Evolutionary conservation across 371 early-diverging fungal genomes (phyloP).

Genomic region (Chytridium lagenaria): DNA sequence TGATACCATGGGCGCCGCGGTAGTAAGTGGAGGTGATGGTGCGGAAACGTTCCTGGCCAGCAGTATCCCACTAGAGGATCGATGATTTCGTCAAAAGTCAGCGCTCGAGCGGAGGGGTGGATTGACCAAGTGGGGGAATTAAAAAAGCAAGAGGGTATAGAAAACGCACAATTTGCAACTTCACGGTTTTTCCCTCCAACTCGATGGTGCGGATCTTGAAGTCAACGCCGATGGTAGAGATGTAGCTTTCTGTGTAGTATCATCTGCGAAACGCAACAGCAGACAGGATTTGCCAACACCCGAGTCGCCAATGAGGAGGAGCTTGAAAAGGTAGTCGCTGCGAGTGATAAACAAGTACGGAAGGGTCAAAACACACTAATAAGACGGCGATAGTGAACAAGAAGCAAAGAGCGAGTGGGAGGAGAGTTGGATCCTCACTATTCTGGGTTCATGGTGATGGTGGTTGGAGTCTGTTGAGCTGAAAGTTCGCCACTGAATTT

Average conservation of each 20-base stretch:
- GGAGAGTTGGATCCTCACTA: slow-evolving; percentile 4
- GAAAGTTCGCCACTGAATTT: slow-evolving; percentile 1
- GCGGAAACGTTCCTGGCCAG: slow-evolving; percentile 99
- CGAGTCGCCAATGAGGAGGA: slow-evolving; percentile 99
- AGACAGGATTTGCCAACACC: slow-evolving; percentile 99
- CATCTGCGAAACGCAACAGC: slow-evolving; percentile 93
- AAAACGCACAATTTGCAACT: slow-evolving; percentile 89
- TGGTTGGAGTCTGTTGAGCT: background rate
- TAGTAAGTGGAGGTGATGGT: slow-evolving; percentile 99
- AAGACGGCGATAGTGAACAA: background rate
- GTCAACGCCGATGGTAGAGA: slow-evolving; percentile 99
- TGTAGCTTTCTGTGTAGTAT: slow-evolving; percentile 98
- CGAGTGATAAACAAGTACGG: too few species aligned
- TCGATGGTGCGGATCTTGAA: slow-evolving; percentile 99
- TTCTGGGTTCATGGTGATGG: slow-evolving; percentile 21
- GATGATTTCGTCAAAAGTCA: slow-evolving; percentile 7
- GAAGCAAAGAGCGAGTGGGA: background rate
- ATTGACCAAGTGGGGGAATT: too few species aligned
- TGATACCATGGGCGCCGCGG: slow-evolving; percentile 99
- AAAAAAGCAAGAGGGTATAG: slow-evolving; percentile 7
- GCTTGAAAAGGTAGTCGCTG: slow-evolving; percentile 97
- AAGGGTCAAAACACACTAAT: too few species aligned
- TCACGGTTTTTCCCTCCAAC: slow-evolving; percentile 97
- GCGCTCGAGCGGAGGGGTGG: too few species aligned
- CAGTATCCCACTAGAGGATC: slow-evolving; percentile 91